Percentiles rank a stretch among this genome's conserved stretches.
phyloP scores from a whole-genome alignment of 805 yeast genomes.

The Sugiyamaella boreocaroliniensis region DNA sequence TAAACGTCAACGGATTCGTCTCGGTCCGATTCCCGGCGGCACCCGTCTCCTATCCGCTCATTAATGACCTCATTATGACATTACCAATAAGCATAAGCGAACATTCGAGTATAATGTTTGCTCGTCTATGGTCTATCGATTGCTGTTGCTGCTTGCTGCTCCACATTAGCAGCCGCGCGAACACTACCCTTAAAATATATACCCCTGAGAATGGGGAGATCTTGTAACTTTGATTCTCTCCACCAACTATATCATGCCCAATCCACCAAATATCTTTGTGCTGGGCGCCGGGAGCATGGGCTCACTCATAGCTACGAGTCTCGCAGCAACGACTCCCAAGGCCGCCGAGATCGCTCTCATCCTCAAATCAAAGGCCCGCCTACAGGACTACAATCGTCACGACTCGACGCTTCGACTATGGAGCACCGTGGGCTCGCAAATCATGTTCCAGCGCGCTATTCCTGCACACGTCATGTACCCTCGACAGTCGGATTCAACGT shows the following conservation, averaged over 20 bases:
- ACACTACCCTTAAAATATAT: too few relatives aligned
- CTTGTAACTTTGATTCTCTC: too few relatives aligned
- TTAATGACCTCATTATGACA: too few relatives aligned
- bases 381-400: slow-evolving; percentile 36
- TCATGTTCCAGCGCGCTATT: slow-evolving; percentile 11
- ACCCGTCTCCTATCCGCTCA: too few relatives aligned
- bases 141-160: too few relatives aligned
- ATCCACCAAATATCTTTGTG: slow-evolving; percentile 23
- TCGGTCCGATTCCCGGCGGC: too few relatives aligned
- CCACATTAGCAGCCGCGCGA: too few relatives aligned
- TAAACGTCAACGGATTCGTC: too few relatives aligned
- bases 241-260: background rate
- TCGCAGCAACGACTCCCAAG: slow-evolving; percentile 32
- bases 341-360: slow-evolving; percentile 39
- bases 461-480: slow-evolving; percentile 11
- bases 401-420: slow-evolving; percentile 36
- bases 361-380: slow-evolving; percentile 37
- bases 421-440: slow-evolving; percentile 14
- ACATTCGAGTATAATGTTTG: too few relatives aligned
- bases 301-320: slow-evolving; percentile 42
- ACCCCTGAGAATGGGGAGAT: too few relatives aligned
- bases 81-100: too few relatives aligned
- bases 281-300: slow-evolving; percentile 54
- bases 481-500: slow-evolving; percentile 15
- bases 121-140: too few relatives aligned